Percentiles rank a stretch among this genome's conserved stretches.
Conservation (phyloP, 176 grass and related monocot genomes). For the Chloris gayana region DNA sequence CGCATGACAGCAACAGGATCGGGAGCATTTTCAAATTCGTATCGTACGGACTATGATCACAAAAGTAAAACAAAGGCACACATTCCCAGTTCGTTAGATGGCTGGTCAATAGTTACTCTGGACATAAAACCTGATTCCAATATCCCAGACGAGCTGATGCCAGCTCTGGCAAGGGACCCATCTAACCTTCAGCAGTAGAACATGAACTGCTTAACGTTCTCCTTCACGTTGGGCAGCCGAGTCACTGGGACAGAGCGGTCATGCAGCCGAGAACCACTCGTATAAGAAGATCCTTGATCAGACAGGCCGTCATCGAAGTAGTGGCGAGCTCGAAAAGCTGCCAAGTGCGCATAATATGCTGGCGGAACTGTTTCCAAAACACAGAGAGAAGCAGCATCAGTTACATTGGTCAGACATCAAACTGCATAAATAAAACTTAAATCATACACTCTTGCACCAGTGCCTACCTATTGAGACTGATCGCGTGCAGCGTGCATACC, state of each 20-base stretch:
- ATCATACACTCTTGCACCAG: neutral
- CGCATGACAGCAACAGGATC: too few species aligned
- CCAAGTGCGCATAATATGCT: slow-evolving; percentile 82
- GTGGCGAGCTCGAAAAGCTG: slow-evolving; percentile 64
- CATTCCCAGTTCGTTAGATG: too few species aligned
- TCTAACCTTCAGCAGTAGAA: slow-evolving; percentile 66
- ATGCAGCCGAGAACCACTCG: neutral
- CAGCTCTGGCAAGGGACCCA: neutral
- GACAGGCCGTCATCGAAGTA: slow-evolving; percentile 55
- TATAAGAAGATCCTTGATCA: slow-evolving; percentile 38
- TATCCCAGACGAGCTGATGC: neutral
- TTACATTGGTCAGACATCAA: neutral
- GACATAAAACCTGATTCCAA: neutral
- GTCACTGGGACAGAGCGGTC: slow-evolving; percentile 18
- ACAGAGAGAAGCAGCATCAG: neutral
- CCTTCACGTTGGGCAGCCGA: slow-evolving; percentile 58
- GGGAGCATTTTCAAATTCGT: too few species aligned
- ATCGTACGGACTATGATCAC: too few species aligned
- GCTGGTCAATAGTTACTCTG: too few species aligned
- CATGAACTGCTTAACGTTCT: slow-evolving; percentile 69
- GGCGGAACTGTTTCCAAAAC: slow-evolving; percentile 58
- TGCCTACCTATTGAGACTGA: slow-evolving; percentile 79
- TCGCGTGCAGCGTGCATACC: slow-evolving; percentile 81
- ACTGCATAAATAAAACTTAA: neutral
- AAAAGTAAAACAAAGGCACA: too few species aligned